These are phyloP conservation scores for Pulveroboletus sp. DNA, from an alignment of 768 basidiomycete genomes.

Conservation along the genomic window DNA sequence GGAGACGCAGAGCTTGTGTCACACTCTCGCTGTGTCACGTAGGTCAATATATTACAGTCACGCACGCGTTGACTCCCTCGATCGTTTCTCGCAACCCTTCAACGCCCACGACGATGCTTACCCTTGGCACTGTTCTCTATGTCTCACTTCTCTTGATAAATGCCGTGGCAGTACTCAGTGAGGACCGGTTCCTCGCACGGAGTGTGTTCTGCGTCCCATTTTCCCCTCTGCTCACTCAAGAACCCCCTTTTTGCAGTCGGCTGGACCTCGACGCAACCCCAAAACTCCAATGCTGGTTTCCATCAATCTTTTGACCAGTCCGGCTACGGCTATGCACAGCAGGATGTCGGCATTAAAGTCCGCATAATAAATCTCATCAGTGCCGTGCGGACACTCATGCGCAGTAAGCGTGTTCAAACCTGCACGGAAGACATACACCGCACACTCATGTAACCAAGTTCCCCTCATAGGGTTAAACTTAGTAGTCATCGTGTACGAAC, in stretches of 20 bases:
- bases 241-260: slow-evolving; percentile 55
- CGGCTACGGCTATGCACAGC: slow-evolving; percentile 49
- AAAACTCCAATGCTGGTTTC: slow-evolving; percentile 51
- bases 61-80: slow-evolving; percentile 1
- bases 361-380: slow-evolving; percentile 88
- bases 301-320: slow-evolving; percentile 66
- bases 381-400: slow-evolving; percentile 94
- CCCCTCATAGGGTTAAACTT: slow-evolving; percentile 88
- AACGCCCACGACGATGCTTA: slow-evolving; percentile 40
- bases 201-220: slow-evolving; percentile 49
- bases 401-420: slow-evolving; percentile 62
- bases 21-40: slow-evolving; percentile 15
- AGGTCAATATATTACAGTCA: slow-evolving; percentile 8
- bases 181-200: slow-evolving; percentile 91
- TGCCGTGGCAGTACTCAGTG: slow-evolving; percentile 90
- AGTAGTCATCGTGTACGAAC: slow-evolving; percentile 80
- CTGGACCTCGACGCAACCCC: slow-evolving; percentile 72
- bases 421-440: slow-evolving; percentile 9
- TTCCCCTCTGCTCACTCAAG: slow-evolving; percentile 13
- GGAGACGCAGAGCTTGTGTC: slow-evolving; percentile 14
- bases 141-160: slow-evolving; percentile 86
- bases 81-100: neutral
- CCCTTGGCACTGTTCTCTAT: slow-evolving; percentile 75
- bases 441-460: slow-evolving; percentile 48
- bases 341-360: slow-evolving; percentile 72